Evolutionary conservation across 2,329 filamentous ascomycete genomes (phyloP).

Genomic region (Epichloe brachyelytri): DNA sequence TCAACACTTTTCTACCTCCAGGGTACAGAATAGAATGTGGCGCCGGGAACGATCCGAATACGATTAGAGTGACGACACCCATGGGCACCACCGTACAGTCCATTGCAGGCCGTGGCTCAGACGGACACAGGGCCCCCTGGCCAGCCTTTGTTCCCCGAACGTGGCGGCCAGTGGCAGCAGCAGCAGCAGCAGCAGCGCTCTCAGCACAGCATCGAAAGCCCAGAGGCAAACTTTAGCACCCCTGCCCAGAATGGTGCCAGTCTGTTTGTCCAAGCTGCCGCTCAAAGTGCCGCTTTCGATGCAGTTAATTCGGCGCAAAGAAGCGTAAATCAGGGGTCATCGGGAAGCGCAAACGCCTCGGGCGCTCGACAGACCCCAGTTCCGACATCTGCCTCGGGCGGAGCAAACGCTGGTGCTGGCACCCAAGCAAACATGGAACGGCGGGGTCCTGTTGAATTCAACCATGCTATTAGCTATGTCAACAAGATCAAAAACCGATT

Average conservation of each 20-base stretch:
- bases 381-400: constrained; percentile 41
- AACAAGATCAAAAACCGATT: constrained; percentile 99
- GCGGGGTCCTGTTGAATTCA: constrained; percentile 92
- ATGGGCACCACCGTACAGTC: constrained; percentile 94
- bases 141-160: constrained; percentile 34
- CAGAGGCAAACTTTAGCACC: constrained; percentile 48
- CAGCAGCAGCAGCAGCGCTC: constrained; percentile 41
- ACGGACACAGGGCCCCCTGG: constrained; percentile 26
- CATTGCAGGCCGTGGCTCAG: constrained; percentile 47
- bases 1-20: constrained; percentile 93
- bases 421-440: constrained; percentile 61
- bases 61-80: constrained; percentile 90
- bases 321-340: constrained; percentile 17
- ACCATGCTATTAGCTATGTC: constrained; percentile 97
- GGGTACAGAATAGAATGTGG: constrained; percentile 96
- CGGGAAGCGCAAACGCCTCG: constrained; percentile 32
- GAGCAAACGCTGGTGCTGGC: constrained; percentile 46
- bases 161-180: constrained; percentile 38
- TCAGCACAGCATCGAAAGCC: constrained; percentile 48
- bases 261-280: constrained; percentile 32
- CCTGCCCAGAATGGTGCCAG: constrained; percentile 38
- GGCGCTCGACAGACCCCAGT: constrained; percentile 45
- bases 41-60: constrained; percentile 84
- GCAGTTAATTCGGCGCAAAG: constrained; percentile 18
- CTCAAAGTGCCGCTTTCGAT: constrained; percentile 24